Base-by-base conservation (phyloP, 129 eudicot species). In the Flaveria ramosissima region DNA sequence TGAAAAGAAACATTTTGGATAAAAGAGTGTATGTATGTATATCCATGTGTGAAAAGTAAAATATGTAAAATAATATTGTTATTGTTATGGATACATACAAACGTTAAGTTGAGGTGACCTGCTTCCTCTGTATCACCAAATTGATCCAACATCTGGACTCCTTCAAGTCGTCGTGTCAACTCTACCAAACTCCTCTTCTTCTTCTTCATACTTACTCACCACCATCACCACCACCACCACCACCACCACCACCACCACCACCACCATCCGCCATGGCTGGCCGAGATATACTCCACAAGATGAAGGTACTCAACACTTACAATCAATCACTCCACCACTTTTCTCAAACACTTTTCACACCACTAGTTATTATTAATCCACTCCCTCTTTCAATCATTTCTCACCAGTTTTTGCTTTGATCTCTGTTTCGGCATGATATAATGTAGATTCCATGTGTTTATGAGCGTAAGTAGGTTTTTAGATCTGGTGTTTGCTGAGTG, bases 211-310 rank as follows among this genome's bases (percentile, higher is more conserved):
- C 17, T 4, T 16, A 16, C 36, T 68, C 36, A 30, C 36, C 5
- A 30, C 36, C 36, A 30, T 0, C 36, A 30, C 4, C 36, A 27
- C 0, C 32, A 3, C 32, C 32, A 4, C 32, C 64, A 52, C 43
- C 50, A 8, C 12, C 12, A 9, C n/a, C 24, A 39, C n/a, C 39
- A 78, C 57, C 30, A 42, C 60, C 23, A 26, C 26, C 71, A 65
- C 43, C 50, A 8, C 13, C 41, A 8, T 57, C 70, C n/a, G 16
- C 61, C 84, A 80, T 80, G 84, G 20, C 74, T n/a, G 84, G 84
- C 76, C 75, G 80, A 55, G 84, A 80, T 30, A 80, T 80, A 69
- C 80, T 80, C 73, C 47, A 74, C 75, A 80, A 74, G 84, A 80
- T 80, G 84, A 80, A 80, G 84, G 80, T 80, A 74, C 43, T 42